Base-by-base conservation (phyloP, 1,284 basidiomycete genomes). In the Puccinia coronata region DNA sequence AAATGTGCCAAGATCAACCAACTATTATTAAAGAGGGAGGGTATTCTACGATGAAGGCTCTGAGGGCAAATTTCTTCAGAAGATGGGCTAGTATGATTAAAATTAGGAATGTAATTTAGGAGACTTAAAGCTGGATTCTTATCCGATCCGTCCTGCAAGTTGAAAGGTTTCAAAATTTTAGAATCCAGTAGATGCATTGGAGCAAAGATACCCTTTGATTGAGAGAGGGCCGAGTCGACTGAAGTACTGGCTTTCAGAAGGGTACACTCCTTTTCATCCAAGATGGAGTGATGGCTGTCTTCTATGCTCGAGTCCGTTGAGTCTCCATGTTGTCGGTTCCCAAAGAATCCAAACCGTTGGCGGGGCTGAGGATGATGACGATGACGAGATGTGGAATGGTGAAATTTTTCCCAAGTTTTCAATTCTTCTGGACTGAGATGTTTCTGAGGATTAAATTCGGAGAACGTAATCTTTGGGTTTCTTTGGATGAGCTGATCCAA, bases 1-100 rank as follows among this genome's bases (percentile, higher is more conserved):
- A 84, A n/a, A 1, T 83, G 83, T 57, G 75, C 63, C 39, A 83
- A 18, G 36, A 74, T 74, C 28, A 74, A 34, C 34, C 53, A 72
- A 51, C 1, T 1, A 70, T 28, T 43, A n/a, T 1, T n/a, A n/a
- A n/a, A 57, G 55, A 57, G 8, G 9, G 55, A 11, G 3, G 28
- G 16, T 57, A 2, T 9, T 28, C 25, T 16, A 41, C 8, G 41
- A 23, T 47, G 41, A 36, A n/a, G 18, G 28, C 11, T 71, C 43
- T 36, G n/a, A n/a, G n/a, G n/a, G n/a, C n/a, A n/a, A n/a, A n/a
- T n/a, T n/a, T n/a, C n/a, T n/a, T n/a, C n/a, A n/a, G n/a, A n/a
- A n/a, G n/a, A n/a, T n/a, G n/a, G n/a, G n/a, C n/a, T n/a, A n/a
- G n/a, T n/a, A n/a, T n/a, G n/a, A 36, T 23, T 23, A 34, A 57